Conservation (phyloP, 164 flowering plant genomes). For the Platanus orientalis region DNA sequence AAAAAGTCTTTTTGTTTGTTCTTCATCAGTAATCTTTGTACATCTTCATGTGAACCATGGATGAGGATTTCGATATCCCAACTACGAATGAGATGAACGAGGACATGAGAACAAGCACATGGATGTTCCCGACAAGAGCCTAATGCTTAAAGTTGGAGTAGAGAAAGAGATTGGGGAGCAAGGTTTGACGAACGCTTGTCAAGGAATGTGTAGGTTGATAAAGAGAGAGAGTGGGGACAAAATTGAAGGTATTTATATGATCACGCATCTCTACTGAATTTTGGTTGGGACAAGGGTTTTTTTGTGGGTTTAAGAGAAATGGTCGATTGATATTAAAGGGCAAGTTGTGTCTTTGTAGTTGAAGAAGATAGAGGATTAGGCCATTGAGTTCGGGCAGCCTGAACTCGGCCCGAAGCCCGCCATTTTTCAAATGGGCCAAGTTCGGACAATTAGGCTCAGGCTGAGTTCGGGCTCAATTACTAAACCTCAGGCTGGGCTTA, state of each 20-base stretch:
- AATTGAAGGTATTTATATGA: constrained; percentile 98
- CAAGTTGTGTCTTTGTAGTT: too few species aligned
- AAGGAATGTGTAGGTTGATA: constrained; percentile 88
- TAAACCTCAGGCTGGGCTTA: too few species aligned
- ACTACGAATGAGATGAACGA: constrained; percentile 30
- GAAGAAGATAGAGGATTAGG: too few species aligned
- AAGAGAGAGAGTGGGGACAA: constrained; percentile 72
- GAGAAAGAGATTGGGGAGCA: constrained; percentile 85
- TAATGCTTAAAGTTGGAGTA: constrained; percentile 67
- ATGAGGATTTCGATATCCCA: constrained; percentile 44
- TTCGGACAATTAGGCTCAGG: too few species aligned
- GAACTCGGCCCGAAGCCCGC: too few species aligned
- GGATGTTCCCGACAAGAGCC: constrained; percentile 37
- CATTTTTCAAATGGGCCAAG: too few species aligned
- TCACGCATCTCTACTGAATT: too few species aligned
- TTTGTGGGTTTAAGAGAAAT: too few species aligned
- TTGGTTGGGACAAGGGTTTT: too few species aligned
- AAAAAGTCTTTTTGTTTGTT: background rate
- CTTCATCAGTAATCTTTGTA: background rate
- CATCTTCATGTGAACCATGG: constrained; percentile 18
- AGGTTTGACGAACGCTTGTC: constrained; percentile 81
- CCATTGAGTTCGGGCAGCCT: too few species aligned
- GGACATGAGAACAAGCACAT: constrained; percentile 33
- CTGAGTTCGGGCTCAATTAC: too few species aligned
- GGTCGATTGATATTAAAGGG: too few species aligned